Conservation (phyloP, 2,329 filamentous ascomycete species). For the Grosmannia penicillata region DNA sequence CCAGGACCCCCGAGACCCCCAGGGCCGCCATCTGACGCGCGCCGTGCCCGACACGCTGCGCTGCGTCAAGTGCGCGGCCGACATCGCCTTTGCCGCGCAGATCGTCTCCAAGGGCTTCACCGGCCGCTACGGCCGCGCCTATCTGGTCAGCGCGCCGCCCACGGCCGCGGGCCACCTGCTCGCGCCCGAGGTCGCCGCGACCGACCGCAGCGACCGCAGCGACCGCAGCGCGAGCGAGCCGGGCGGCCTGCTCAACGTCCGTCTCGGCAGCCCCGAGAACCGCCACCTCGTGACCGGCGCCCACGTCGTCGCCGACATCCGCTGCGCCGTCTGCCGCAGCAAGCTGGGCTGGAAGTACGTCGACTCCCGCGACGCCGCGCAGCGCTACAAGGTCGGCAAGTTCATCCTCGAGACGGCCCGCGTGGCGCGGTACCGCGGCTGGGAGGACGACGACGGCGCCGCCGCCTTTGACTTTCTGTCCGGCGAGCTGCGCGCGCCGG, state of each 20-base stretch:
- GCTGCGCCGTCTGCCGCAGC: constrained; percentile 37
- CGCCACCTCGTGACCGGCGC: constrained; percentile 46
- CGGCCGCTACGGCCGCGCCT: constrained; percentile 49
- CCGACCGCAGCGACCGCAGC: constrained; percentile 13
- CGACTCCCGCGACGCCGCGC: constrained; percentile 41
- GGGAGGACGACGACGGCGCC: constrained; percentile 29
- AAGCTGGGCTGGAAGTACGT: constrained; percentile 57
- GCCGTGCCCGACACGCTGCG: constrained; percentile 39
- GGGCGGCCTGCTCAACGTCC: too few species aligned
- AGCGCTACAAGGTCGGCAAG: constrained; percentile 55
- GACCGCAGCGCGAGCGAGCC: constrained; percentile 5
- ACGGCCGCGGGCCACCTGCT: constrained; percentile 6
- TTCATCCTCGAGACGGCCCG: constrained; percentile 50
- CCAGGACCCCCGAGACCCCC: too few species aligned
- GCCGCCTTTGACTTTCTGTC: constrained; percentile 6
- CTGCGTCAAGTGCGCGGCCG: constrained; percentile 42
- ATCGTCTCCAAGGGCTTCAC: constrained; percentile 53
- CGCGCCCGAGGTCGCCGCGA: constrained; percentile 3
- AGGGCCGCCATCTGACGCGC: constrained; percentile 21
- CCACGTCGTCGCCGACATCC: constrained; percentile 50
- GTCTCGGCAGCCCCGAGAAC: too few species aligned
- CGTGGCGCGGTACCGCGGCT: constrained; percentile 34
- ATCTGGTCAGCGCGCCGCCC: constrained; percentile 31
- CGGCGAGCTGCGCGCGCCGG: too few species aligned
- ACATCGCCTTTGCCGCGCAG: constrained; percentile 46